phyloP scores from a whole-genome alignment of 2,329 filamentous ascomycete species.

The Phialophora macrospora region DNA sequence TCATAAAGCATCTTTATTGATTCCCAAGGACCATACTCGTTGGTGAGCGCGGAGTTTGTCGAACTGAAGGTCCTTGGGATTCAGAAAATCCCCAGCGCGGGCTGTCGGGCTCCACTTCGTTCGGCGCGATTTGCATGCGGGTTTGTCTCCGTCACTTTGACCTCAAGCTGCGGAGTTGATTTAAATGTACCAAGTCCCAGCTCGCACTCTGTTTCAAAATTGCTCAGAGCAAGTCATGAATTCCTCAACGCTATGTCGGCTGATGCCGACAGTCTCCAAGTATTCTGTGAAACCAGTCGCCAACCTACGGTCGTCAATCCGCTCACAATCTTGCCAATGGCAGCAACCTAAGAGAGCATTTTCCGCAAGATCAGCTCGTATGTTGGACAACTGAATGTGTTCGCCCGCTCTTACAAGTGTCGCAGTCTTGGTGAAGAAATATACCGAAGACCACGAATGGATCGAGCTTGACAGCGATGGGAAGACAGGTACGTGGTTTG shows the following conservation, averaged over 20 bases:
- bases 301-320: constrained; percentile 10
- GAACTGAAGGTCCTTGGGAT: neutral
- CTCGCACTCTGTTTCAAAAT: neutral
- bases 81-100: constrained; percentile 16
- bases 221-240: constrained; percentile 21
- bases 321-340: constrained; percentile 16
- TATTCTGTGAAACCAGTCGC: constrained; percentile 19
- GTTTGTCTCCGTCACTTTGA: constrained; percentile 13
- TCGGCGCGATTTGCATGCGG: constrained; percentile 13
- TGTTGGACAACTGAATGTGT: neutral
- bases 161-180: constrained; percentile 15
- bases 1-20: constrained; percentile 84
- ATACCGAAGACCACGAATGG: constrained; percentile 99
- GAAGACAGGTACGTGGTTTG: constrained; percentile 66
- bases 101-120: constrained; percentile 9
- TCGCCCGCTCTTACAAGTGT: neutral
- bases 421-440: constrained; percentile 68
- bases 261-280: constrained; percentile 26
- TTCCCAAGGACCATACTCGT: constrained; percentile 1
- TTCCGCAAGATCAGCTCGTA: constrained; percentile 11
- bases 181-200: constrained; percentile 1
- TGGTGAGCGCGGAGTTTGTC: neutral
- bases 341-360: constrained; percentile 19
- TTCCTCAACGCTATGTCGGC: constrained; percentile 23
- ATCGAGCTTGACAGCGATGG: constrained; percentile 83